Conservation (phyloP, 106 monocot genomes). For the Platanthera guangdongensis region DNA sequence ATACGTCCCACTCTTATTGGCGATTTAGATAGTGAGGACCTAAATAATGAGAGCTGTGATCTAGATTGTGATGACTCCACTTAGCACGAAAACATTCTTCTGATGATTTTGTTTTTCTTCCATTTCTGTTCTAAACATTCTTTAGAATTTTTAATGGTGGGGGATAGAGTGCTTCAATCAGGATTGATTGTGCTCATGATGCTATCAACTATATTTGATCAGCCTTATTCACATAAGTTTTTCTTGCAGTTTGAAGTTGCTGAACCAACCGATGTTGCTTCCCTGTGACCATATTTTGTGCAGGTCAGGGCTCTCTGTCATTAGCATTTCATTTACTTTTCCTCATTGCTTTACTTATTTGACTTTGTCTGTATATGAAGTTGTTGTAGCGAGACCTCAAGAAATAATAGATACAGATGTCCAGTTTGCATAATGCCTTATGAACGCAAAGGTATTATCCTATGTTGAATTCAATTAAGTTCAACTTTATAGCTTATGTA, state of each 20-base stretch:
- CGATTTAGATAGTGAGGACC: background rate
- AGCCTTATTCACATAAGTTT: background rate
- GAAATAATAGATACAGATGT: conserved; percentile 24
- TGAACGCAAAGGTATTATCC: conserved; percentile 48
- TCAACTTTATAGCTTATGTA: background rate
- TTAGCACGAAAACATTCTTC: background rate
- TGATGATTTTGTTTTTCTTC: too few species aligned
- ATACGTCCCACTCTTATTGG: too few species aligned
- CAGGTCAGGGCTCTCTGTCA: conserved; percentile 11
- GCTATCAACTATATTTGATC: background rate
- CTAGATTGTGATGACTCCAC: background rate
- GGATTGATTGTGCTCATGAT: background rate
- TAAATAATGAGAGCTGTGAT: background rate
- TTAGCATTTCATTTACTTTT: background rate
- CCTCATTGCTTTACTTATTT: background rate
- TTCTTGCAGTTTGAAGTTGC: conserved; percentile 18
- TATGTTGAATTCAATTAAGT: background rate
- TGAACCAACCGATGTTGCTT: conserved; percentile 19
- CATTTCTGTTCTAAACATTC: background rate
- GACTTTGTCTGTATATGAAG: conserved; percentile 26
- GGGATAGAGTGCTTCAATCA: too few species aligned
- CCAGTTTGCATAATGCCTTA: conserved; percentile 42
- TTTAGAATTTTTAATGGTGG: too few species aligned
- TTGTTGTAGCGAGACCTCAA: conserved; percentile 31
- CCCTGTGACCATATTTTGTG: conserved; percentile 23